These are phyloP conservation scores for Lasiosphaeria miniovina DNA, from an alignment of 495 filamentous ascomycete species.

Conservation along the genomic window DNA sequence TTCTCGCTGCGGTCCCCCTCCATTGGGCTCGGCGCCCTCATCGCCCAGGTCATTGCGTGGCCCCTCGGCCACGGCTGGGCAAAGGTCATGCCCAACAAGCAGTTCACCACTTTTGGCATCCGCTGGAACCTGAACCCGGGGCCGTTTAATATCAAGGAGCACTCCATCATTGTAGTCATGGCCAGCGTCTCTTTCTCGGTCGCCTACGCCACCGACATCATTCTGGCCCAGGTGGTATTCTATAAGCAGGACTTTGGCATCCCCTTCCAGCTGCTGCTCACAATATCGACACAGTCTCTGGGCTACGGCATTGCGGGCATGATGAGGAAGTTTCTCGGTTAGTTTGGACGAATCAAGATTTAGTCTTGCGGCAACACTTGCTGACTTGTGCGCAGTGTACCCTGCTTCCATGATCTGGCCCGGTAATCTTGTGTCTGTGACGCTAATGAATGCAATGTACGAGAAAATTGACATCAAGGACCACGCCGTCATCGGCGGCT, in stretches of 20 bases:
- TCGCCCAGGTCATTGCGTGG: conserved; percentile 70
- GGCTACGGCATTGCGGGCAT: conserved; percentile 75
- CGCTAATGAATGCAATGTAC: conserved; percentile 70
- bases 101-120: conserved; percentile 54
- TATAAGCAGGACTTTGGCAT: conserved; percentile 67
- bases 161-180: conserved; percentile 77
- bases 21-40: conserved; percentile 64
- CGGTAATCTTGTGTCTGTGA: conserved; percentile 57
- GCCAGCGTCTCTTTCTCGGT: conserved; percentile 56
- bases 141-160: conserved; percentile 79
- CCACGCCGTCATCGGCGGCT: conserved; percentile 49
- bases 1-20: conserved; percentile 66
- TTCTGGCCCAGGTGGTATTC: conserved; percentile 62
- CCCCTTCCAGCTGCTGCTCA: conserved; percentile 65
- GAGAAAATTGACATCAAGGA: conserved; percentile 51
- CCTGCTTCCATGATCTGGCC: conserved; percentile 79
- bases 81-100: conserved; percentile 46
- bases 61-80: conserved; percentile 60
- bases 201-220: conserved; percentile 68
- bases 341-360: conserved; percentile 2
- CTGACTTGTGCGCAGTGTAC: conserved; percentile 38
- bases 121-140: conserved; percentile 63
- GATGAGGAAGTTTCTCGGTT: conserved; percentile 47
- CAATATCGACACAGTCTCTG: conserved; percentile 67
- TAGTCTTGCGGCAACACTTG: not conserved